Evolutionary conservation across 805 yeast species (phyloP).

Genomic region (Candida adriatica): DNA sequence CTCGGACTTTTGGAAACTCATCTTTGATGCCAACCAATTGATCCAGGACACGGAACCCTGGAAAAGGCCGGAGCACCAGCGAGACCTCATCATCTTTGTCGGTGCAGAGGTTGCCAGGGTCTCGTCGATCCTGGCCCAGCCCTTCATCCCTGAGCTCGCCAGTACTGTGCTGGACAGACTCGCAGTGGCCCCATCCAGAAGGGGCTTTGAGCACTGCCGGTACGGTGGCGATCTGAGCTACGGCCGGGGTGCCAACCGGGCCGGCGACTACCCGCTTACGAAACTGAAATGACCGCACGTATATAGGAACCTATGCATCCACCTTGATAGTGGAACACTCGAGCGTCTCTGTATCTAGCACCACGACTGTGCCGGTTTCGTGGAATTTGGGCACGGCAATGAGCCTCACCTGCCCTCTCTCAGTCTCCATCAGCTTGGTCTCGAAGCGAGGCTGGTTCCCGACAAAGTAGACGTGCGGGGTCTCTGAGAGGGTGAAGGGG

Average conservation of each 20-base stretch:
- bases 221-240: slow-evolving; percentile 56
- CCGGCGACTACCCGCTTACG: slow-evolving; percentile 43
- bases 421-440: slow-evolving; percentile 33
- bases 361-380: slow-evolving; percentile 55
- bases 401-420: slow-evolving; percentile 38
- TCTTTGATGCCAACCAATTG: slow-evolving; percentile 56
- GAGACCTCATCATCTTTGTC: slow-evolving; percentile 50
- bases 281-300: slow-evolving; percentile 13
- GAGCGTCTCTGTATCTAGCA: slow-evolving; percentile 52
- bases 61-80: slow-evolving; percentile 34
- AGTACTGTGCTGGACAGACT: slow-evolving; percentile 52
- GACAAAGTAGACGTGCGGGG: slow-evolving; percentile 81
- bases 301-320: slow-evolving; percentile 5
- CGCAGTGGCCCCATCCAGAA: slow-evolving; percentile 36
- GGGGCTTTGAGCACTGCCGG: slow-evolving; percentile 38
- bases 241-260: slow-evolving; percentile 49
- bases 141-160: slow-evolving; percentile 68
- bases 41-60: slow-evolving; percentile 76
- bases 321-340: slow-evolving; percentile 43
- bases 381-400: slow-evolving; percentile 68
- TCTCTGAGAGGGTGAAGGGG: slow-evolving; percentile 72
- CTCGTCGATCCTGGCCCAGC: slow-evolving; percentile 56
- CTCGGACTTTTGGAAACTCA: slow-evolving; percentile 49
- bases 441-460: slow-evolving; percentile 75
- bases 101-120: slow-evolving; percentile 71